Base-by-base conservation (phyloP, 805 yeast genomes). In the Grigorovia yakushimaensis region DNA sequence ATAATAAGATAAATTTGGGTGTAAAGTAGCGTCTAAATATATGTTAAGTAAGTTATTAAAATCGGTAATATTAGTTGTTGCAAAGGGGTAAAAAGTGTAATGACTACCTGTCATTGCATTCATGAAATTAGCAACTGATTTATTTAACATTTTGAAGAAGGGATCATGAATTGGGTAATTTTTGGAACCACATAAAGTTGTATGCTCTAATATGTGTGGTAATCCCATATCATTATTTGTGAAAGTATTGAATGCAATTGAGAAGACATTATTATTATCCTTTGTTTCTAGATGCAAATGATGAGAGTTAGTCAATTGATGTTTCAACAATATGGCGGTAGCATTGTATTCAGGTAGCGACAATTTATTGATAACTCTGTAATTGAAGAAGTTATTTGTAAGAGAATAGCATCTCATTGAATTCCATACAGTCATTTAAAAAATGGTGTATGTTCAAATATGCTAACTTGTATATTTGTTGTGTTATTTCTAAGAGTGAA, bases 101-200 rank as follows among this genome's bases (percentile, higher is more conserved):
- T 93, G 98, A 56, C 85, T 89, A 20, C 95, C 98, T 0, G 98
- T 93, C 96, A 93, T 87, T 8, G 98, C 98, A 63, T 93, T 93
- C 98, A 93, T 93, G 66, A 88, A 93, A 63, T 88, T 93, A 33
- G 96, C 81, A 58, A 93, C 69, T n/a, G 97, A 88, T 53, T 97
- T 70, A 64, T 88, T 91, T 49, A 91, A 72, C 98, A 93, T 93
- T 64, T 91, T 91, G 76, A 93, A 93, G 65, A 93, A 93, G 1
- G 98, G 98, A 66, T 93, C 98, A 54, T 97, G 73, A 1, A 93
- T 96, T 2, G 97, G 97, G 64, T 79, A 93, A 60, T 83, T 84
- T 48, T 76, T 72, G 1, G 97, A 88, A 2, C 98, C 98, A 68
- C 98, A 93, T 33, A 93, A 69, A 1, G 98, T 89, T 5, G 97